These are phyloP conservation scores for Suillus tomentosus DNA, from an alignment of 768 basidiomycete genomes.

Conservation along the genomic window DNA sequence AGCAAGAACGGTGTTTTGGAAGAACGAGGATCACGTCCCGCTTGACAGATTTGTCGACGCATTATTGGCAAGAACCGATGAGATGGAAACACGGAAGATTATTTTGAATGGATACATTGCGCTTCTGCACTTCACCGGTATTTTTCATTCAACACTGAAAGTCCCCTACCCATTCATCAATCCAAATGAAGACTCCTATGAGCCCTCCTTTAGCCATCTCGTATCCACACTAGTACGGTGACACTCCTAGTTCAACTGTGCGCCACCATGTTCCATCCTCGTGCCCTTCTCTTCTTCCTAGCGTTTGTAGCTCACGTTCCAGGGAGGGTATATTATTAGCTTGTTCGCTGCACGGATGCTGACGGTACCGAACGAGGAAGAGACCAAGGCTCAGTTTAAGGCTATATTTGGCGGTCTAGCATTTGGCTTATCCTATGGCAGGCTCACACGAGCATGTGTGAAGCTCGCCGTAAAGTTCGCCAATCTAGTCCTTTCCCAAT, in stretches of 20 bases:
- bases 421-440: constrained; percentile 23
- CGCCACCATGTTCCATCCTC: constrained; percentile 43
- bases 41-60: constrained; percentile 50
- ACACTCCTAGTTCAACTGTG: constrained; percentile 38
- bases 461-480: background rate
- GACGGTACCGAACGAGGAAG: constrained; percentile 55
- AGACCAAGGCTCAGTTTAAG: constrained; percentile 72
- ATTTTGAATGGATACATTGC: constrained; percentile 58
- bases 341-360: constrained; percentile 44
- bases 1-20: constrained; percentile 60
- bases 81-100: constrained; percentile 37
- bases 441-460: constrained; percentile 1
- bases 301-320: constrained; percentile 56
- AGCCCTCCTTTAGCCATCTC: constrained; percentile 23
- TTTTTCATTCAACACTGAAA: constrained; percentile 52
- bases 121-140: constrained; percentile 50
- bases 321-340: constrained; percentile 50
- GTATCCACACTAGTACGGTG: constrained; percentile 21
- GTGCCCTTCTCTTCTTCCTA: constrained; percentile 43
- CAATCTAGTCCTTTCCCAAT: background rate
- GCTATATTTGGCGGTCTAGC: constrained; percentile 52
- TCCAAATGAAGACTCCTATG: background rate
- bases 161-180: constrained; percentile 39
- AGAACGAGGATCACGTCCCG: constrained; percentile 43
- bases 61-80: constrained; percentile 18